Evolutionary conservation across 2,329 filamentous ascomycete genomes (phyloP).

Genomic region (Pseudogymnoascus sp.): DNA sequence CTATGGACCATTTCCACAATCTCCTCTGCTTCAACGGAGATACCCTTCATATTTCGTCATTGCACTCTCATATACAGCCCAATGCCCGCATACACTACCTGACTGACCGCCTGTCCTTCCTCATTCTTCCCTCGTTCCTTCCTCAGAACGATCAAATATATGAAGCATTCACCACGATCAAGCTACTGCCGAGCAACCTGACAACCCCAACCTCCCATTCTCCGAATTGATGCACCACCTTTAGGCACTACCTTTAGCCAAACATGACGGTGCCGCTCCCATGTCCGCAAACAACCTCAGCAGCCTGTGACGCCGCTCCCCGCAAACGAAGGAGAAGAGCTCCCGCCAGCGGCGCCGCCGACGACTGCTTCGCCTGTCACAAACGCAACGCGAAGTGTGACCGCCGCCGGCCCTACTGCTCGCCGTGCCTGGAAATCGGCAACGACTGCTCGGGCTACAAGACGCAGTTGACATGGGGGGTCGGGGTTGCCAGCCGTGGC

Average conservation of each 20-base stretch:
- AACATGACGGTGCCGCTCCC: conserved; percentile 9
- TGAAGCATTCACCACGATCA: background rate
- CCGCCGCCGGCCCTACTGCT: conserved; percentile 86
- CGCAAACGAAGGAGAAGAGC: conserved; percentile 75
- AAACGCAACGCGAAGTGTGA: conserved; percentile 83
- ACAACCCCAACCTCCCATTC: background rate
- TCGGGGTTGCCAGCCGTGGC: conserved; percentile 89
- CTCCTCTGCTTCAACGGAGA: background rate
- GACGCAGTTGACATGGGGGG: conserved; percentile 92
- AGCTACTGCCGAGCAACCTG: background rate
- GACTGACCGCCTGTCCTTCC: conserved; percentile 2
- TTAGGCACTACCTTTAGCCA: conserved; percentile 4
- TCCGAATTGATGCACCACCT: conserved; percentile 4
- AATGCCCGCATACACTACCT: background rate
- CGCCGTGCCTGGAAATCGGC: conserved; percentile 83
- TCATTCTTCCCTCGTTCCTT: background rate
- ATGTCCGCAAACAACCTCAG: conserved; percentile 2
- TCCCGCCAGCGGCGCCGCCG: conserved; percentile 77
- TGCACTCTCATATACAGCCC: conserved; percentile 3
- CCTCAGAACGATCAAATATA: background rate
- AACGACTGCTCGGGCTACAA: conserved; percentile 95
- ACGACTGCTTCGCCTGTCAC: conserved; percentile 91
- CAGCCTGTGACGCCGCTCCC: conserved; percentile 14
- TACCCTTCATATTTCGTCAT: conserved; percentile 4
- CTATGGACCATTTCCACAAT: conserved; percentile 7